Evolutionary conservation across 2,329 filamentous ascomycete species (phyloP), one percentile per base, ranked within the genome.

Genomic region (Fusarium continuum): DNA sequence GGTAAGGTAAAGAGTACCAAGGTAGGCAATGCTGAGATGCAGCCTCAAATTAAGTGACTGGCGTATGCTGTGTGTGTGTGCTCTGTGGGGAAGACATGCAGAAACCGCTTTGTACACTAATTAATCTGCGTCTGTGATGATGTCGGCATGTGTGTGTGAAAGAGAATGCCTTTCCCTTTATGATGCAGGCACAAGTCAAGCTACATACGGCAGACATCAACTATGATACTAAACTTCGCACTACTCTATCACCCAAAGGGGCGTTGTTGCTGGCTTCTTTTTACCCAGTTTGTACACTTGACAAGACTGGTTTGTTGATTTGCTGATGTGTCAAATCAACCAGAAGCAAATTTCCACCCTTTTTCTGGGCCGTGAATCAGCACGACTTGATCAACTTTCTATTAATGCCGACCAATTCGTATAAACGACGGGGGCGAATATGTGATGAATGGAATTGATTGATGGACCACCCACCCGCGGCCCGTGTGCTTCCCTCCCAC

Each of bases 401-500:
- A n/a, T 38, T 13, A 38, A 38, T 38, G 19, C 19, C 25, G 31
- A 34, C 32, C 46, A 39, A 51, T 61, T n/a, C 55, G 52, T 51
- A 54, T 46, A 38, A 39, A 45, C 38, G 43, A 39, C 44, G 32
- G 49, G 45, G 48, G 60, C 44, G 38, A 51, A 56, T 49, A 52
- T 32, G 41, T 25, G 31, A 35, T 52, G 51, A 53, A 47, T 46
- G 47, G 41, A 44, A 38, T 63, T 43, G 52, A 55, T 50, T 44
- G 23, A 50, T 43, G 36, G 41, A 11, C 45, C 23, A 45, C 67
- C 67, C 64, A 50, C 48, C 14, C 11, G 38, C 49, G 62, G 67
- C 44, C 67, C 67, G 67, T 68, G 67, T 67, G 48, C 55, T 54
- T 55, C 53, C 41, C 36, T 35, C n/a, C n/a, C n/a, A n/a, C n/a